phyloP scores from a whole-genome alignment of 2,329 filamentous ascomycete species.

The Hysterium pulicare region DNA sequence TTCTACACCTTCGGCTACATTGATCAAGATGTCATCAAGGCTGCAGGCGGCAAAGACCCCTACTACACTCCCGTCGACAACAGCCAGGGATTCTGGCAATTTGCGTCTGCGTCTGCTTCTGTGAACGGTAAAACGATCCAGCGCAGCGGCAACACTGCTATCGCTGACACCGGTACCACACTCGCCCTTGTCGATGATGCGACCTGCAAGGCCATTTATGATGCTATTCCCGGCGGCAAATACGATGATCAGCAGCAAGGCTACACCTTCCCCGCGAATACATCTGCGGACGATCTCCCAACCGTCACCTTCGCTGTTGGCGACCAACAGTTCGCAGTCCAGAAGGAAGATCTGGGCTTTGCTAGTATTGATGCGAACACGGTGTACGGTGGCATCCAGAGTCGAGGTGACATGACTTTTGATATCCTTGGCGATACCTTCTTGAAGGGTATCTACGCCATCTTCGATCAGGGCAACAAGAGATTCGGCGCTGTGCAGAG shows the following conservation, averaged over 20 bases:
- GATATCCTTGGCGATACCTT: constrained; percentile 65
- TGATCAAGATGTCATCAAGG: constrained; percentile 58
- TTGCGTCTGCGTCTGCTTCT: constrained; percentile 55
- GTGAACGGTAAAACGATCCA: constrained; percentile 56
- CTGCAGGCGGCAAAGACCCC: constrained; percentile 53
- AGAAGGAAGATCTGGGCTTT: constrained; percentile 62
- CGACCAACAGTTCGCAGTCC: constrained; percentile 56
- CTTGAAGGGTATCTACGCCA: constrained; percentile 63
- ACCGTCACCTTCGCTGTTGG: constrained; percentile 63
- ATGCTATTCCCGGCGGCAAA: constrained; percentile 57
- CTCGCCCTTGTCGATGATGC: constrained; percentile 62
- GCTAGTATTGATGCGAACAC: constrained; percentile 53
- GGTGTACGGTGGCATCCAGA: constrained; percentile 65
- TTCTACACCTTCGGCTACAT: constrained; percentile 76
- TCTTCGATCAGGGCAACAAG: constrained; percentile 61
- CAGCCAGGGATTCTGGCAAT: constrained; percentile 65
- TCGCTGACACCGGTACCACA: constrained; percentile 70
- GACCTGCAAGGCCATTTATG: constrained; percentile 61
- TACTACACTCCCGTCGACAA: constrained; percentile 62
- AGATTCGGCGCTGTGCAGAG: constrained; percentile 60
- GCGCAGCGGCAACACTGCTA: constrained; percentile 59
- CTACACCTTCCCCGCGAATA: constrained; percentile 59
- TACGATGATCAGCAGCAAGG: constrained; percentile 56
- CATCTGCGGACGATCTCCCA: constrained; percentile 54
- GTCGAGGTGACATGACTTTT: constrained; percentile 55